phyloP scores from a whole-genome alignment of 352 stramenopile genomes.

The Pythium graminicola region DNA sequence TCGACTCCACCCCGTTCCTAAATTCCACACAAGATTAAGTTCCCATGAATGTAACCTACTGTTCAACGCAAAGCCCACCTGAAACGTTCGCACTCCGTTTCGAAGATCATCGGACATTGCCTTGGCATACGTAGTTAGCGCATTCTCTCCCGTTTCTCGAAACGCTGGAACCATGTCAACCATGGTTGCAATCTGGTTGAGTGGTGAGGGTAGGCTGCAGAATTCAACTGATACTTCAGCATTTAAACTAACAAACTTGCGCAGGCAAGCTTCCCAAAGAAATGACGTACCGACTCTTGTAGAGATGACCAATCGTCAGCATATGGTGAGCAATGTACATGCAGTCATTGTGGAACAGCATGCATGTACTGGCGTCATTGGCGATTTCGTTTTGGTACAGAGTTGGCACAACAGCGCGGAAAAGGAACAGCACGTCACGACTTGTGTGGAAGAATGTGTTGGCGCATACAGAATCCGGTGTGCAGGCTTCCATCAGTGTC shows the following conservation, averaged over 20 bases:
- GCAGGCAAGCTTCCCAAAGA: not conserved
- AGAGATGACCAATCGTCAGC: conserved; percentile 60
- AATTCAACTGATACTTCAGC: too few species aligned
- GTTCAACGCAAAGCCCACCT: conserved; percentile 37
- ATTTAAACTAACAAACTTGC: not conserved
- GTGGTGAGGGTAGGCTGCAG: conserved; percentile 39
- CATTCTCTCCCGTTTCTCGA: conserved; percentile 49
- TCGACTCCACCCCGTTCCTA: conserved; percentile 18
- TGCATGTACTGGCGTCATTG: conserved; percentile 54
- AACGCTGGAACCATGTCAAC: conserved; percentile 71
- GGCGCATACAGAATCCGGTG: conserved; percentile 30
- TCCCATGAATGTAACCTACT: too few species aligned
- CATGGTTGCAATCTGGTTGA: conserved; percentile 67
- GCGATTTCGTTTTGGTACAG: conserved; percentile 60
- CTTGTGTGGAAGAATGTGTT: conserved; percentile 75
- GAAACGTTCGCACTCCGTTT: conserved; percentile 29
- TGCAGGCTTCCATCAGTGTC: conserved; percentile 58
- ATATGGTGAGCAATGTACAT: conserved; percentile 79
- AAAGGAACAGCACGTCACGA: conserved; percentile 69
- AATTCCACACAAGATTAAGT: not conserved
- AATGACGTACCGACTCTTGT: conserved; percentile 54
- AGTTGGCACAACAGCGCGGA: conserved; percentile 56
- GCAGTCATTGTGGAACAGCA: conserved; percentile 85
- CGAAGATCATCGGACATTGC: conserved; percentile 41
- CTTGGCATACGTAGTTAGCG: conserved; percentile 40